Percentiles rank a stretch among this genome's conserved stretches.
Conservation (phyloP, 2,329 filamentous ascomycete species). For the Cercospora sp. region DNA sequence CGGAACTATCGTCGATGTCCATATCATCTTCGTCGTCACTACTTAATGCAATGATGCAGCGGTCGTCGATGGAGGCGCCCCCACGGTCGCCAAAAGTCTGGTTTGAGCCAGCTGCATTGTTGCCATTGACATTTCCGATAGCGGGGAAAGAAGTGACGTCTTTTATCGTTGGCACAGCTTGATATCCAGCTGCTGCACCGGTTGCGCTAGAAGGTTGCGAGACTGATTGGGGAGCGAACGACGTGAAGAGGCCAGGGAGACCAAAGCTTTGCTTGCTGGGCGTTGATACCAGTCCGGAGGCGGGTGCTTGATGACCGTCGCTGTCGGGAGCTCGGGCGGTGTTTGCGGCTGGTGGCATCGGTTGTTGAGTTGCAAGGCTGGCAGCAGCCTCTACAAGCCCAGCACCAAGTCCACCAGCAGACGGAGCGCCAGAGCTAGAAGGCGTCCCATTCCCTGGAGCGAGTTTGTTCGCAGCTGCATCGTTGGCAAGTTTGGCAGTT, state of each 20-base stretch:
- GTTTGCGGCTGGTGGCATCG: background rate
- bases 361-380: background rate
- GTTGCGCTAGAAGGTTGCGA: background rate
- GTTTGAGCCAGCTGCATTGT: background rate
- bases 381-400: slow-evolving; percentile 18
- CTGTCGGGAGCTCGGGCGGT: background rate
- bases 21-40: slow-evolving; percentile 61
- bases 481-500: slow-evolving; percentile 21
- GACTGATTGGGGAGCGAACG: background rate
- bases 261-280: slow-evolving; percentile 5
- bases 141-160: background rate
- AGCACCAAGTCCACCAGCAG: slow-evolving; percentile 19
- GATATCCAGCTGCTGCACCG: background rate
- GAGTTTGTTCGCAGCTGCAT: background rate
- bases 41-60: slow-evolving; percentile 80
- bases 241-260: slow-evolving; percentile 34
- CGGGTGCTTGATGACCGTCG: background rate
- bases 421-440: background rate
- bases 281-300: background rate
- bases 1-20: slow-evolving; percentile 23
- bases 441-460: background rate
- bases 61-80: slow-evolving; percentile 52
- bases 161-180: background rate
- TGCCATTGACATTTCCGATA: background rate
- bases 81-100: slow-evolving; percentile 51